These are phyloP conservation scores for Yamadazyma conglobata DNA, from an alignment of 1,139 yeast species.

Conservation along the genomic window DNA sequence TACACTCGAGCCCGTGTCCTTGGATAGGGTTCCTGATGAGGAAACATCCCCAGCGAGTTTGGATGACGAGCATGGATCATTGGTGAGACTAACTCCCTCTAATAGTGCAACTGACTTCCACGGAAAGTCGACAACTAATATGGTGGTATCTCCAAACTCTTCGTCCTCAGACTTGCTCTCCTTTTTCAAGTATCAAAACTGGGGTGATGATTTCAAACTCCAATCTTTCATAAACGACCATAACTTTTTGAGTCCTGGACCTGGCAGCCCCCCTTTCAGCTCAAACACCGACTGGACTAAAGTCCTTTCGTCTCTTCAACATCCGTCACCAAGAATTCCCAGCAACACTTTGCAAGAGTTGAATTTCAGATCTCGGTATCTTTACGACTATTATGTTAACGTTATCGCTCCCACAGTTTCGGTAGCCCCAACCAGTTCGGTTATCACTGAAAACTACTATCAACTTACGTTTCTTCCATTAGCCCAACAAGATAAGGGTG, in stretches of 20 bases:
- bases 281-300: constrained; percentile 1
- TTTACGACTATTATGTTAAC: constrained; percentile 66
- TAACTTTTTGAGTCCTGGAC: background rate
- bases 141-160: no score
- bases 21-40: background rate
- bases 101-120: no score
- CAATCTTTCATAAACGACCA: no score
- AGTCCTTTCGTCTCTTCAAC: constrained; percentile 1
- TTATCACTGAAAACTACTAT: constrained; percentile 59
- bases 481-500: constrained; percentile 68
- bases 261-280: background rate
- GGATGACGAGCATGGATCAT: constrained; percentile 2
- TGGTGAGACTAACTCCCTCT: no score
- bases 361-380: constrained; percentile 16
- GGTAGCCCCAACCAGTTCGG: constrained; percentile 53
- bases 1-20: background rate
- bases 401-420: constrained; percentile 57
- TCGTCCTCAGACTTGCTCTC: no score
- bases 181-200: no score
- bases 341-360: constrained; percentile 6
- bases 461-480: constrained; percentile 73
- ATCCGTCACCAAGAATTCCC: constrained; percentile 9
- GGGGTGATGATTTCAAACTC: no score
- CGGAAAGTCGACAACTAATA: no score
- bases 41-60: constrained; percentile 4